Evolutionary conservation across 2,329 filamentous ascomycete species (phyloP), one percentile per base, ranked within the genome.

Genomic region (Fusarium bulbicola): DNA sequence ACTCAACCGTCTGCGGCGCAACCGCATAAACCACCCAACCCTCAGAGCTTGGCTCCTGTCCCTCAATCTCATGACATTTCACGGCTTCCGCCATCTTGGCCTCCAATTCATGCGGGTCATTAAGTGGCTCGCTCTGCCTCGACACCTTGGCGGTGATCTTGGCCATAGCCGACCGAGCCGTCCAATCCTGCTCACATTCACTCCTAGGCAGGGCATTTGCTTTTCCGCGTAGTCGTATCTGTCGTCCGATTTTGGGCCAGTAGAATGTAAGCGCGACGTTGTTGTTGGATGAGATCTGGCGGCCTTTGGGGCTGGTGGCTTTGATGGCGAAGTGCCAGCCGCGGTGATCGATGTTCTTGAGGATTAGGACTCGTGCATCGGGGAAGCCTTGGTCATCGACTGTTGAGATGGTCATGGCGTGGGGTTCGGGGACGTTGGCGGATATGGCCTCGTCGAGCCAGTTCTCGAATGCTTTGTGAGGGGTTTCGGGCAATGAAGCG

Each of bases 261-360:
- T 67, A 67, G 18, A 67, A 67, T 1, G 65, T 67, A 24, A 67
- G 46, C 0, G 63, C 65, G 7, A 67, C 63, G 13, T 47, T 53
- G 4, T 42, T 52, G 14, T 67, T 67, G 0, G 15, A 4, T 9
- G 63, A 47, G 2, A 67, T 61, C 3, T 67, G 65, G 14, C 16
- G 46, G 2, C 63, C 63, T 11, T 67, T 67, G 6, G 65, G 65
- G 20, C 65, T 67, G 7, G 24, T 42, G 2, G 26, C 11, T 18
- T 67, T 67, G 40, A 46, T 37, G 15, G 65, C 65, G 66, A 62
- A 67, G 28, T 67, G 65, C 65, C 63, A 67, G 20, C 65, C 65
- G 1, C 65, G 63, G 4, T 52, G 21, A 21, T 67, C 54, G 13
- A 67, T 20, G 21, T 67, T 67, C 5, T 67, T 67, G 3, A 67